phyloP scores from a whole-genome alignment of 257 asterid species.

The Eucommia ulmoides region DNA sequence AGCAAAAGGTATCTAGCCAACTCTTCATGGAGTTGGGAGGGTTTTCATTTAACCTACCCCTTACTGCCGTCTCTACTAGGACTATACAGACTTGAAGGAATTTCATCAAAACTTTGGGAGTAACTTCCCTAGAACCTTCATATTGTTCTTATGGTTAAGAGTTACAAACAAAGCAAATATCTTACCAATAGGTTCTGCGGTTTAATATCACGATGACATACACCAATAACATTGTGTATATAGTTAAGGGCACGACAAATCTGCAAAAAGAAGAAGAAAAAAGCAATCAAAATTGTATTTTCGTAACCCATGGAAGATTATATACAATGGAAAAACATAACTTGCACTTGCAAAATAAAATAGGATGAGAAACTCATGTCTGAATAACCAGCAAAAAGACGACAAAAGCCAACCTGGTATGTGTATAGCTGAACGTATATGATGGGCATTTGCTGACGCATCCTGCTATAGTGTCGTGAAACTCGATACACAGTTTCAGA shows the following conservation, averaged over 20 bases:
- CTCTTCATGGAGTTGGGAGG: too few relatives aligned
- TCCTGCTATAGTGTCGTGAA: not conserved
- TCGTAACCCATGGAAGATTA: too few relatives aligned
- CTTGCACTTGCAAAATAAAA: not conserved
- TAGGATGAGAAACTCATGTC: not conserved
- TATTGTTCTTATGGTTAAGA: too few relatives aligned
- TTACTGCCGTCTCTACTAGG: too few relatives aligned
- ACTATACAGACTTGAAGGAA: too few relatives aligned
- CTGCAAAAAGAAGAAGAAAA: slow-evolving; percentile 17
- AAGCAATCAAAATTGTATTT: too few relatives aligned
- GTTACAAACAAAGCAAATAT: too few relatives aligned
- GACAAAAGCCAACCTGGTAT: not conserved
- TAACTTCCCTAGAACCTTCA: too few relatives aligned
- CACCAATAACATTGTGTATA: slow-evolving; percentile 47
- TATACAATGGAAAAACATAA: not conserved
- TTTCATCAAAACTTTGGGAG: too few relatives aligned
- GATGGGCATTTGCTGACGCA: not conserved
- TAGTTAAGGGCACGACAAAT: slow-evolving; percentile 53
- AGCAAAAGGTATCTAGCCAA: too few relatives aligned
- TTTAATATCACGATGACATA: slow-evolving; percentile 62
- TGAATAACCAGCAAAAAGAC: not conserved
- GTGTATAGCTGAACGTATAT: not conserved
- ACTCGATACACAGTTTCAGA: not conserved
- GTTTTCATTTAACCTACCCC: too few relatives aligned
- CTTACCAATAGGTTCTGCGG: slow-evolving; percentile 60